Percentiles rank a stretch among this genome's conserved stretches.
Conservation (phyloP, 2,329 filamentous ascomycete species). For the Ophiocordyceps camponoti-saundersi region DNA sequence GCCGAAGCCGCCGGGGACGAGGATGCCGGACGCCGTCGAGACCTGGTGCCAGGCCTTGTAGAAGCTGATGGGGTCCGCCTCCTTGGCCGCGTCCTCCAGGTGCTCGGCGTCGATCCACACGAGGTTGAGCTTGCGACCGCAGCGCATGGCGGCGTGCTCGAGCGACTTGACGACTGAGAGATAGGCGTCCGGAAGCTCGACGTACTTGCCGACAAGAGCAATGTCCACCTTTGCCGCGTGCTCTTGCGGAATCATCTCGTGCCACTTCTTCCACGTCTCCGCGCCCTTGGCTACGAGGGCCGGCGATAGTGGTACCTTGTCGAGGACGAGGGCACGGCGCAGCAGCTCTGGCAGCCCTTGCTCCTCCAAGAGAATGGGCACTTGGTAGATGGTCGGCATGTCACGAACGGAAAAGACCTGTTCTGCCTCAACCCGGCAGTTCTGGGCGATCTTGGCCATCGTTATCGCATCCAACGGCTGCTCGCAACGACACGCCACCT, state of each 20-base stretch:
- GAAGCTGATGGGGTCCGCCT: slow-evolving; percentile 51
- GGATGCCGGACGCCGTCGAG: slow-evolving; percentile 2
- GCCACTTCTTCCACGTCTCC: slow-evolving; percentile 67
- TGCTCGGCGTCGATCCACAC: slow-evolving; percentile 74
- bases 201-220: slow-evolving; percentile 86
- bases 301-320: slow-evolving; percentile 33
- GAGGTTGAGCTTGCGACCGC: slow-evolving; percentile 61
- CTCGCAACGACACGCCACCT: slow-evolving; percentile 90
- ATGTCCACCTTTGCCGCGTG: slow-evolving; percentile 56
- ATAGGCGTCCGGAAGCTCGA: slow-evolving; percentile 70
- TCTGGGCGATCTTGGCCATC: slow-evolving; percentile 73
- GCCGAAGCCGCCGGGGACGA: slow-evolving; percentile 67
- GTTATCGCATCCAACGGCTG: slow-evolving; percentile 54
- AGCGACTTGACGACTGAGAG: slow-evolving; percentile 71
- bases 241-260: slow-evolving; percentile 45
- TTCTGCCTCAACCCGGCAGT: slow-evolving; percentile 71
- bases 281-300: slow-evolving; percentile 43
- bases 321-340: slow-evolving; percentile 45
- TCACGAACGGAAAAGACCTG: slow-evolving; percentile 85
- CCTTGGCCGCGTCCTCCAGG: slow-evolving; percentile 51
- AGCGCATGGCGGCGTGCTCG: slow-evolving; percentile 83
- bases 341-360: slow-evolving; percentile 61
- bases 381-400: slow-evolving; percentile 82
- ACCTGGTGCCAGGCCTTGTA: slow-evolving; percentile 21
- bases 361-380: slow-evolving; percentile 76